Base-by-base conservation (phyloP, 495 filamentous ascomycete genomes). In the Xylaria castorea region DNA sequence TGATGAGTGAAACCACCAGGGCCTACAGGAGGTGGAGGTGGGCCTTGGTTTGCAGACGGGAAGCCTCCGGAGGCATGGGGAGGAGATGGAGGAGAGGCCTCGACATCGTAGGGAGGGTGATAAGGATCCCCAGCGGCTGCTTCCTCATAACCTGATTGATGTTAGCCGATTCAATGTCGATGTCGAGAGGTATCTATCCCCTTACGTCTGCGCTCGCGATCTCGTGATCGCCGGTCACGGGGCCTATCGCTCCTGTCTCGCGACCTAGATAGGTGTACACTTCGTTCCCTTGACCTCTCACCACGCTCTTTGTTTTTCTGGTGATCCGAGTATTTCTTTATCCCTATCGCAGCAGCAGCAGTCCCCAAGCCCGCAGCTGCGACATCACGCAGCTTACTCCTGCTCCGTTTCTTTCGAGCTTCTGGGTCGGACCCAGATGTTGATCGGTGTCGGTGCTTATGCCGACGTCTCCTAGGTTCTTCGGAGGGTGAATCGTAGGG, bases 271-370 rank as follows among this genome's bases (percentile, higher is more conserved):
- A 44, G 32, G 30, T 48, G 46, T 7, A 40, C 61, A 57, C 78
- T 81, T 18, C 36, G 77, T 14, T 79, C 78, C 72, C 75, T 77
- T 27, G 80, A 76, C 55, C 66, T 76, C 34, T 80, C 76, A 25
- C 68, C 78, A 64, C 80, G 75, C 65, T 83, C 80, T 44, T 82
- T 81, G 32, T 70, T 75, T 75, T 83, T 85, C 71, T 81, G 76
- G 40, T 74, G 71, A 53, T 81, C 80, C 30, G 79, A 79, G 61
- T 87, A 89, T 78, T 94, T 92, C 71, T 89, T 92, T 22, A 94
- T 89, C n/a, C 92, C 92, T 72, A 95, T 86, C 6, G 91, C 94
- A 18, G 92, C 90, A 1, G 91, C 93, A 25, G 89, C 91, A 32
- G 92, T 91, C 38, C 88, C 92, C 36, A 91, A 84, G 7, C 89